Evolutionary conservation across 768 basidiomycete genomes (phyloP), one percentile per base, ranked within the genome.

Genomic region (Trametes gibbosa): DNA sequence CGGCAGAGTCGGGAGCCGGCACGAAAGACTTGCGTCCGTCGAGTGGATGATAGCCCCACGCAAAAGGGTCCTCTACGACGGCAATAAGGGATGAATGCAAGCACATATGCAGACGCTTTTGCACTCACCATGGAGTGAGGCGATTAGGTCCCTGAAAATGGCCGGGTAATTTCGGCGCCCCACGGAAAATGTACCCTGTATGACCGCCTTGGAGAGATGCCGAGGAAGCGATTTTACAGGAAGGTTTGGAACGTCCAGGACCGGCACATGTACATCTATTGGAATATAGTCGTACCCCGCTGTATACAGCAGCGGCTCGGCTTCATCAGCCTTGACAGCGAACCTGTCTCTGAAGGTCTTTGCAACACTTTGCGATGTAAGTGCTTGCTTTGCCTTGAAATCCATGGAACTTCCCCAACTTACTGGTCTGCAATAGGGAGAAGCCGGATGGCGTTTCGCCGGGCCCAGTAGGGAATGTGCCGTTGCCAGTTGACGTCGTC

Each of bases 391-490:
- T 6, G 1, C 12, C 9, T 21, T 2, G 5, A 24, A 5, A 34
- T 6, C 5, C 35, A 53, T 53, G 53, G 13, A 16, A 19, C 21
- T 6, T 1, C n/a, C 6, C n/a, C n/a, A 19, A 65, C 74, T 62
- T 54, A 77, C 77, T 78, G 76, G 56, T 74, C 72, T 3, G 73
- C 74, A 29, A 78, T 75, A 13, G 77, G 65, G 8, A 76, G 56
- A 19, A 77, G 57, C 4, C 77, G 72, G 23, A 78, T 70, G 14
- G 77, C 75, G 35, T 69, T 66, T 23, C 75, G 66, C 37, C 69
- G 69, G 29, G 76, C 63, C 76, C 77, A 79, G 47, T 72, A 69
- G 17, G 71, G 59, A 17, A 76, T 75, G 19, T 63, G 46, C 7
- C 35, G 60, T 47, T 75, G 75, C 72, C 73, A 77, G 3, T 47